A percentile compares a stretch with the other conserved stretches of the same genome.
Conservation (phyloP, 768 basidiomycete genomes). For the Phaffia tasmanica region DNA sequence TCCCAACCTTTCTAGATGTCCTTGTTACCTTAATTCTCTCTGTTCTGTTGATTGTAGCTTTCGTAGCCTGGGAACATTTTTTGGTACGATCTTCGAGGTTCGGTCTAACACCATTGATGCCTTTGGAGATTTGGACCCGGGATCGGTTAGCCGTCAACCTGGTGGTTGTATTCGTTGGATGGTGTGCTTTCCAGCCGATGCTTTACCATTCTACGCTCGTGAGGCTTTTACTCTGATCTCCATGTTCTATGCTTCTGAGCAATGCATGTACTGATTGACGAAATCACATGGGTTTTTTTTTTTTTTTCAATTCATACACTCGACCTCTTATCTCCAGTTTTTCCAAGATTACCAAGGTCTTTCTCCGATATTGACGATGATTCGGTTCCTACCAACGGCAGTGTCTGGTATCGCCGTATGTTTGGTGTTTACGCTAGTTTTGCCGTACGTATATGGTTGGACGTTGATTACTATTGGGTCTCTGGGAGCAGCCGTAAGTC, state of each 20-base stretch:
- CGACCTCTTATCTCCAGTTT: conserved; percentile 16
- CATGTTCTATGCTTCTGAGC: conserved; percentile 10
- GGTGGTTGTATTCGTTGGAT: conserved; percentile 31
- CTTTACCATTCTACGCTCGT: conserved; percentile 29
- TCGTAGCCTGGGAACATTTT: conserved; percentile 56
- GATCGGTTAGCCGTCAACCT: conserved; percentile 33
- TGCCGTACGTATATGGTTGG: conserved; percentile 10
- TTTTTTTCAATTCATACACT: conserved; percentile 2
- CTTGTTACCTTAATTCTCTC: conserved; percentile 57
- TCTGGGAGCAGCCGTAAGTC: background rate
- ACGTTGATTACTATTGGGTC: background rate
- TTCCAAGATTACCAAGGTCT: conserved; percentile 9
- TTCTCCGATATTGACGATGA: conserved; percentile 14
- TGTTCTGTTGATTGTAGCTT: conserved; percentile 47
- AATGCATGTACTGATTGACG: conserved; percentile 23
- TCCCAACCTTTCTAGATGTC: conserved; percentile 46
- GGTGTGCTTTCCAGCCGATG: conserved; percentile 32
- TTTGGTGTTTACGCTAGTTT: conserved; percentile 7
- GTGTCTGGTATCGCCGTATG: background rate
- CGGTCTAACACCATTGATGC: conserved; percentile 33
- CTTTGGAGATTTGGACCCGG: conserved; percentile 34
- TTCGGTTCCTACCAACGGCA: conserved; percentile 30
- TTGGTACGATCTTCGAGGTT: conserved; percentile 42
- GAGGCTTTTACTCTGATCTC: conserved; percentile 28
- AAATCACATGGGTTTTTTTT: too few relatives aligned